These are phyloP conservation scores for Xylaria flabelliformis DNA, from an alignment of 495 filamentous ascomycete species.

Conservation along the genomic window DNA sequence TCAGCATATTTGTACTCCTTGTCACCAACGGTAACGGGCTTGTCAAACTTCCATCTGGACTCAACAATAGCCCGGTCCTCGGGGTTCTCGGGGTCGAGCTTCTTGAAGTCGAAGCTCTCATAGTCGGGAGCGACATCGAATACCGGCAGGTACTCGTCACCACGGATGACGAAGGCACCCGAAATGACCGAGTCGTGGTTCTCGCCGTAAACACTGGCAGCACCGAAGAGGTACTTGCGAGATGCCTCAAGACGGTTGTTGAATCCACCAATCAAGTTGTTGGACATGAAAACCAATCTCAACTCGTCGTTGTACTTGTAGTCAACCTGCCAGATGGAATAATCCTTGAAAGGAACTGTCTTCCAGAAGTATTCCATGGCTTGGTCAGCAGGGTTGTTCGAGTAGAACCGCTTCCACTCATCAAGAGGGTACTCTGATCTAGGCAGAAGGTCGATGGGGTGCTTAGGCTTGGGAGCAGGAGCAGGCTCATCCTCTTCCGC, in stretches of 20 bases:
- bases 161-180: constrained; percentile 93
- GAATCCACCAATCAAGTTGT: constrained; percentile 97
- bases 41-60: constrained; percentile 86
- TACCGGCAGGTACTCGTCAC: constrained; percentile 82
- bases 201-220: constrained; percentile 83
- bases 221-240: constrained; percentile 98
- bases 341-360: constrained; percentile 89
- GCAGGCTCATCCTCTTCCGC: constrained; percentile 68
- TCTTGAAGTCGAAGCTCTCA: constrained; percentile 94
- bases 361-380: constrained; percentile 99
- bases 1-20: constrained; percentile 75
- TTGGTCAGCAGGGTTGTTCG: constrained; percentile 88
- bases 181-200: constrained; percentile 86
- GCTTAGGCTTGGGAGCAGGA: constrained; percentile 87
- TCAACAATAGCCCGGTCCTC: constrained; percentile 86
- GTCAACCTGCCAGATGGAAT: constrained; percentile 87
- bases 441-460: constrained; percentile 87
- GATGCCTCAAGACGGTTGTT: constrained; percentile 96
- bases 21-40: constrained; percentile 75
- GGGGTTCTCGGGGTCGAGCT: constrained; percentile 85
- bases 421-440: constrained; percentile 83
- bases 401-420: constrained; percentile 99
- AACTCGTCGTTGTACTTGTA: constrained; percentile 99
- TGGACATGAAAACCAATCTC: constrained; percentile 95
- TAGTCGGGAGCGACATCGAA: constrained; percentile 97